These are phyloP conservation scores for Mallotus repandus DNA, from an alignment of 441 rosid genomes.

Conservation along the genomic window DNA sequence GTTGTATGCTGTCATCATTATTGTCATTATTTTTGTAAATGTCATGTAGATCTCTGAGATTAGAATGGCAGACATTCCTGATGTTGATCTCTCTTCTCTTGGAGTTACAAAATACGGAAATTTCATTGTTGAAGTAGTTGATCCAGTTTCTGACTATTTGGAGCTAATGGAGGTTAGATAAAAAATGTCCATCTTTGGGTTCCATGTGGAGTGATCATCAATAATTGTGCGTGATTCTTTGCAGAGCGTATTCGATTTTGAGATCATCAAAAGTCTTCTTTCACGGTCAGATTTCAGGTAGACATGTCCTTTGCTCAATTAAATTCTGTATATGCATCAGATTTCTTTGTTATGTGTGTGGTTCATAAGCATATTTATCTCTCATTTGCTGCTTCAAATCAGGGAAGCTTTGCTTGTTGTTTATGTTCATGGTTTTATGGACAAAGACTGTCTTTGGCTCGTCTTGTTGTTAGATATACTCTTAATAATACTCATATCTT, in stretches of 20 bases:
- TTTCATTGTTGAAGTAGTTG: slow-evolving; percentile 82
- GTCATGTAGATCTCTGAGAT: slow-evolving; percentile 76
- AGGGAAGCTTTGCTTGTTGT: background rate
- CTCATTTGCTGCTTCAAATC: background rate
- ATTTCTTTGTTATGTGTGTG: background rate
- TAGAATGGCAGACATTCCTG: slow-evolving; percentile 82
- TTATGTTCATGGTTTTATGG: background rate
- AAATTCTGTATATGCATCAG: background rate
- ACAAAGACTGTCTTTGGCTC: background rate
- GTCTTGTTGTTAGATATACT: background rate
- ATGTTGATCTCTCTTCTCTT: slow-evolving; percentile 67
- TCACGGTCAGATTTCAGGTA: slow-evolving; percentile 80
- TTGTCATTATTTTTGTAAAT: slow-evolving; percentile 18
- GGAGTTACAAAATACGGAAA: slow-evolving; percentile 66
- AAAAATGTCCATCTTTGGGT: slow-evolving; percentile 15
- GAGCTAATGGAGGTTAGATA: slow-evolving; percentile 85
- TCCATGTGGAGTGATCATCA: slow-evolving; percentile 21
- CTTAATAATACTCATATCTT: background rate
- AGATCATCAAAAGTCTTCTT: slow-evolving; percentile 75
- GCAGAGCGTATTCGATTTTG: slow-evolving; percentile 89
- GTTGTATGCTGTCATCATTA: background rate
- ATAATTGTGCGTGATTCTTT: slow-evolving; percentile 30
- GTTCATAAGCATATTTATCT: slow-evolving; percentile 3
- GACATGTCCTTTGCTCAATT: slow-evolving; percentile 19
- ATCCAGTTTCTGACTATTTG: slow-evolving; percentile 89